phyloP scores from a whole-genome alignment of 352 stramenopile genomes.

The Pythium dissimile region DNA sequence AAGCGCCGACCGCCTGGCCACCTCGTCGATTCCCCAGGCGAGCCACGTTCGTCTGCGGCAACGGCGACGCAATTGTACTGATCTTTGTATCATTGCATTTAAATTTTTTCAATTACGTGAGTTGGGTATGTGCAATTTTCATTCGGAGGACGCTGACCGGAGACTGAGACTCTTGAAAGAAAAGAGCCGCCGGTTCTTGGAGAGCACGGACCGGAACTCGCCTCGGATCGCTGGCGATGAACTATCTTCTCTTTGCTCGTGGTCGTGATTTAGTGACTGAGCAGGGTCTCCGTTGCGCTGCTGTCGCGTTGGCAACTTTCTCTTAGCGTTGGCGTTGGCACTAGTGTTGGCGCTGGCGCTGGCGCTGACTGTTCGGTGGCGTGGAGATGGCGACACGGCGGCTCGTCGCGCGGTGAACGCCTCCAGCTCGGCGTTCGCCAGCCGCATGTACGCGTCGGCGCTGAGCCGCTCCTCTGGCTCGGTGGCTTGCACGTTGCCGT shows the following conservation, averaged over 20 bases:
- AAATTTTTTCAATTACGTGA: background rate
- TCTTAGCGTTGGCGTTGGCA: too few relatives aligned
- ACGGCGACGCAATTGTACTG: constrained; percentile 15
- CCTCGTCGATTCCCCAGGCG: background rate
- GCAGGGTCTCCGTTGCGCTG: too few relatives aligned
- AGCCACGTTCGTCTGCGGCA: background rate
- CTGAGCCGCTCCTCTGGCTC: constrained; percentile 37
- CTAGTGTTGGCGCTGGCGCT: too few relatives aligned
- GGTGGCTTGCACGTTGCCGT: constrained; percentile 28
- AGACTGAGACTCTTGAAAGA: constrained; percentile 56
- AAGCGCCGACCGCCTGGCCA: constrained; percentile 24
- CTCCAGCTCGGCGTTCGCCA: constrained; percentile 60
- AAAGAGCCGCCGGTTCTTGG: constrained; percentile 56
- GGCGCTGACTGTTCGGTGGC: too few relatives aligned
- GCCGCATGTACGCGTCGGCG: constrained; percentile 74
- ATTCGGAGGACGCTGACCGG: constrained; percentile 20
- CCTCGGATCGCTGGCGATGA: background rate
- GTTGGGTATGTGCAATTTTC: constrained; percentile 10
- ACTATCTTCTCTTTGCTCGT: background rate
- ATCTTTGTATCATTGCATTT: background rate
- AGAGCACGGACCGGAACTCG: constrained; percentile 50
- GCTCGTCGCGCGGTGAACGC: background rate
- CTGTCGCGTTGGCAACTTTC: too few relatives aligned
- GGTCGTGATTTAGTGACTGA: too few relatives aligned
- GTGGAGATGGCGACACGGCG: background rate